Base-by-base conservation (phyloP, 305 asterid genomes). In the Nicotiana rustica region DNA sequence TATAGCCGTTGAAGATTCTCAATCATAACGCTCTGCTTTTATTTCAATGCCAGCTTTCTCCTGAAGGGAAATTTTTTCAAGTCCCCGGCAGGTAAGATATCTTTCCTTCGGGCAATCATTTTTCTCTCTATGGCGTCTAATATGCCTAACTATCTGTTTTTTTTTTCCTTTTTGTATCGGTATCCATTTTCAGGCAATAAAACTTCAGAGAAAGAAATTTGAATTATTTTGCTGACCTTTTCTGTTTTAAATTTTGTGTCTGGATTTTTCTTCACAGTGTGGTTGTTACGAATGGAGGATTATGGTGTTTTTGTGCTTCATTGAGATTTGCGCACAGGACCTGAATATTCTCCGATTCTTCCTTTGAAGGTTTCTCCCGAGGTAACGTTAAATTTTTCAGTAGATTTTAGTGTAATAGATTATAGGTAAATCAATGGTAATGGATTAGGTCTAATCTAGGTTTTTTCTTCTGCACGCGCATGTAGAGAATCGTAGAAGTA, bases 401-500 rank as follows among this genome's bases (percentile, higher is more conserved):
- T 36, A 19, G 67, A 57, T 60, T 33, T 33, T 47, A 41, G 0
- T 67, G 76, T 69, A 68, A n/a, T 44, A 44, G 6, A 10, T 38
- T 6, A 44, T 0, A 2, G 18, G n/a, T 4, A 17, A 73, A 6
- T 68, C 6, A 83, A 31, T 4, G 81, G 73, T 52, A 59, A n/a
- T 66, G 17, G 61, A 56, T 84, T 36, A n/a, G 64, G 15, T 36
- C 13, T n/a, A 47, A 55, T 79, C 21, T 21, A 78, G 75, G 9
- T 56, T 77, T 35, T 76, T 82, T 62, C 8, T 82, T 21, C 65
- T 83, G 86, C 82, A 65, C 79, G 52, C 82, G 82, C 80, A 8
- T 57, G 79, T 73, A 70, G 84, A 85, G 55, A 15, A 77, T 62
- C 69, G 29, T 65, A 10, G 68, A 25, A 25, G 25, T 5, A 13